phyloP scores from a whole-genome alignment of 129 eudicot species.

The Centella asiatica region DNA sequence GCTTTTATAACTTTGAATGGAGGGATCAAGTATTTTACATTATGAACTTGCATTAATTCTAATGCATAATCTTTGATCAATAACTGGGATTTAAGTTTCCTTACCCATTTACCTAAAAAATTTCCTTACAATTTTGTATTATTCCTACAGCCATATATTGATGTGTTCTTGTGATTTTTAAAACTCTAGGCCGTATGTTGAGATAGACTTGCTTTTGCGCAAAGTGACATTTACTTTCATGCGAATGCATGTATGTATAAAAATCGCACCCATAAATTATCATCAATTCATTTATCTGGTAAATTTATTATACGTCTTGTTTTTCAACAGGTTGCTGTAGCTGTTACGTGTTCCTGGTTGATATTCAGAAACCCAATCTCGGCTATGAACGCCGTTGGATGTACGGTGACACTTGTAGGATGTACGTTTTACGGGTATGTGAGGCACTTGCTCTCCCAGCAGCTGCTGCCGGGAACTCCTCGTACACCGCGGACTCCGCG shows the following conservation, averaged over 20 bases:
- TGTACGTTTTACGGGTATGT: constrained; percentile 94
- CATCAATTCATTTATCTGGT: not conserved
- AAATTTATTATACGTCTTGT: not conserved
- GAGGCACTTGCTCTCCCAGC: constrained; percentile 71
- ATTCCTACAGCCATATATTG: too few relatives aligned
- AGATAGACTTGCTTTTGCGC: too few relatives aligned
- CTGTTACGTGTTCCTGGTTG: constrained; percentile 85
- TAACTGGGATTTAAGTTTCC: too few relatives aligned
- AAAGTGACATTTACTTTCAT: too few relatives aligned
- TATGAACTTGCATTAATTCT: too few relatives aligned
- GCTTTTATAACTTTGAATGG: too few relatives aligned
- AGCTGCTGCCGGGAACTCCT: constrained; percentile 64
- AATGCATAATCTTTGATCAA: too few relatives aligned
- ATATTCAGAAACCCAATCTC: constrained; percentile 89
- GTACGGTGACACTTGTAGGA: constrained; percentile 71
- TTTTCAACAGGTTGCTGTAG: constrained; percentile 79
- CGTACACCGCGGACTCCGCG: constrained; percentile 82
- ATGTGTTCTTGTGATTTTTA: too few relatives aligned
- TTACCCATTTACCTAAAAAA: too few relatives aligned
- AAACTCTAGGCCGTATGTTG: too few relatives aligned
- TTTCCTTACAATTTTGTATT: too few relatives aligned
- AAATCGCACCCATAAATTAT: not conserved
- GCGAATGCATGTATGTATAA: not conserved
- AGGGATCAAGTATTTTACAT: too few relatives aligned
- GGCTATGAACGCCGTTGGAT: constrained; percentile 72